Evolutionary conservation across 2,329 filamentous ascomycete genomes (phyloP).

Genomic region (Penicillium capsulatum): DNA sequence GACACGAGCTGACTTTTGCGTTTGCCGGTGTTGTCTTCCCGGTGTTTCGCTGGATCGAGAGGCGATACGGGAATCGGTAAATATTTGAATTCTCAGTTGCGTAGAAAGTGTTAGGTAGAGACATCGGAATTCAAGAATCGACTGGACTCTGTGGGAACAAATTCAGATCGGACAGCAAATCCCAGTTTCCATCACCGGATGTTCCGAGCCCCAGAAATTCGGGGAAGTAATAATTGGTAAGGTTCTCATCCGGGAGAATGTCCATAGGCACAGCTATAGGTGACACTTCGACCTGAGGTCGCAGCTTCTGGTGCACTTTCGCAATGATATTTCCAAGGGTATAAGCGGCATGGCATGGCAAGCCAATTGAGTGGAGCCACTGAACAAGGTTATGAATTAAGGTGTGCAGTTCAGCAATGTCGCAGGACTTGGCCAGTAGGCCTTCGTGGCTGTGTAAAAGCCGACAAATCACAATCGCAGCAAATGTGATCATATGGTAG

Average conservation of each 20-base stretch:
- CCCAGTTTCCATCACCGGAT: constrained; percentile 26
- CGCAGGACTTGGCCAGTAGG: constrained; percentile 29
- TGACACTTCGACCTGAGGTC: constrained; percentile 22
- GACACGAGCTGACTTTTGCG: constrained; percentile 33
- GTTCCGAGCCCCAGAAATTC: constrained; percentile 32
- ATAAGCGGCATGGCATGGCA: constrained; percentile 42
- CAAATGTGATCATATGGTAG: constrained; percentile 48
- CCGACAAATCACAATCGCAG: constrained; percentile 32
- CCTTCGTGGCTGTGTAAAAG: constrained; percentile 38
- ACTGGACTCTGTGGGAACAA: constrained; percentile 41
- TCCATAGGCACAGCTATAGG: constrained; percentile 12
- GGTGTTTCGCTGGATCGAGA: constrained; percentile 30
- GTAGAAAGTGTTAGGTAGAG: too few relatives aligned
- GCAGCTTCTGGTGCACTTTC: constrained; percentile 31
- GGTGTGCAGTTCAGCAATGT: constrained; percentile 33
- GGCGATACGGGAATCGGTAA: constrained; percentile 23
- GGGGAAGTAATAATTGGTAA: constrained; percentile 29
- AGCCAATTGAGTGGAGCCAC: constrained; percentile 42
- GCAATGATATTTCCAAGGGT: constrained; percentile 40
- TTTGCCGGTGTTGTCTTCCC: constrained; percentile 31
- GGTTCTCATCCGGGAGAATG: constrained; percentile 15
- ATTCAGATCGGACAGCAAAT: constrained; percentile 28
- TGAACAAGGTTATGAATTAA: constrained; percentile 34
- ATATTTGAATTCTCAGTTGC: not conserved
- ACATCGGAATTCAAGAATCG: constrained; percentile 6